Evolutionary conservation across 192 early-diverging fungal species (phyloP).

Genomic region (Allomyces macrogynus): DNA sequence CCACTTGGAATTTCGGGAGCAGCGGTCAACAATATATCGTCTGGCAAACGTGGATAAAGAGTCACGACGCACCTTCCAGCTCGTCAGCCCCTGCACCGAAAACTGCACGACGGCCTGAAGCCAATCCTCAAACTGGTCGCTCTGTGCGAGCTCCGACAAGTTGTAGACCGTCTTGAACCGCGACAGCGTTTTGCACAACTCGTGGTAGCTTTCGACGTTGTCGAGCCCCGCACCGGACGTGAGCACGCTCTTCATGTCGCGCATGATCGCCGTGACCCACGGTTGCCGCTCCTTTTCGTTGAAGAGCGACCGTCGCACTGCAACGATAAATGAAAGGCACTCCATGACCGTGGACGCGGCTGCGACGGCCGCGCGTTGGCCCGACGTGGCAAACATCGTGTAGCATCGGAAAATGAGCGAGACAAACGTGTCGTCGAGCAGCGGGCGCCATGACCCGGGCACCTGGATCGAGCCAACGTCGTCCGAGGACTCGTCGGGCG

Average conservation of each 20-base stretch:
- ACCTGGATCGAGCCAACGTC: slow-evolving; percentile 49
- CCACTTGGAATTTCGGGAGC: slow-evolving; percentile 16
- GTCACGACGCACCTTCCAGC: background rate
- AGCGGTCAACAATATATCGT: background rate
- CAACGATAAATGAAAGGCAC: slow-evolving; percentile 52
- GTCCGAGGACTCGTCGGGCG: slow-evolving; percentile 56
- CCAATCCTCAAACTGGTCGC: background rate
- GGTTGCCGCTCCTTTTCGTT: slow-evolving; percentile 45
- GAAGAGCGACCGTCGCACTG: slow-evolving; percentile 69
- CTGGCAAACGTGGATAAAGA: background rate
- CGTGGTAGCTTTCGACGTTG: slow-evolving; percentile 63
- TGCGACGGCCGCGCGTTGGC: background rate
- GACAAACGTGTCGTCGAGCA: slow-evolving; percentile 52
- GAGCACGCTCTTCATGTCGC: slow-evolving; percentile 47
- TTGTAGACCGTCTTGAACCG: slow-evolving; percentile 67
- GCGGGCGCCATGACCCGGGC: slow-evolving; percentile 55
- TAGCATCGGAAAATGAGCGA: slow-evolving; percentile 51
- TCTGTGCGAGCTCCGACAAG: slow-evolving; percentile 53
- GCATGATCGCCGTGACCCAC: slow-evolving; percentile 49
- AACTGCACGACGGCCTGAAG: slow-evolving; percentile 1
- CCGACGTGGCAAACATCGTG: slow-evolving; percentile 29
- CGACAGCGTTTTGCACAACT: slow-evolving; percentile 61
- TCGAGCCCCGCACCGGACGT: slow-evolving; percentile 32
- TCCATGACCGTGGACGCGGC: slow-evolving; percentile 48
- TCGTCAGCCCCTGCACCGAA: background rate